Percentiles rank a stretch among this genome's conserved stretches.
phyloP scores from a whole-genome alignment of 176 grass and related monocot species.

The Elymus sibiricus region DNA sequence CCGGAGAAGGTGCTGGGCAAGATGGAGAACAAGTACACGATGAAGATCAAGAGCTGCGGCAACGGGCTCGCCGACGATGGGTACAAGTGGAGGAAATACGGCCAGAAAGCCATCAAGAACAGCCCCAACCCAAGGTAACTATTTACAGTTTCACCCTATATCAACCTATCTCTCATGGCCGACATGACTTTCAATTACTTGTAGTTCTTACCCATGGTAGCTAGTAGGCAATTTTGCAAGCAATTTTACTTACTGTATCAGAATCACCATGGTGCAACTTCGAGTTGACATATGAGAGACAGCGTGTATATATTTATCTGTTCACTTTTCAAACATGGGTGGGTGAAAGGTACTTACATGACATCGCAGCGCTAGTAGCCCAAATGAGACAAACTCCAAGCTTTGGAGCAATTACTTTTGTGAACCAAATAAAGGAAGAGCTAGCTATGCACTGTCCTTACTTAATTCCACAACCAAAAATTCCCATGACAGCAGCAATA shows the following conservation, averaged over 20 bases:
- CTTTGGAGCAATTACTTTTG: background rate
- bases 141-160: too few relatives aligned
- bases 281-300: background rate
- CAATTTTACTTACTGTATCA: background rate
- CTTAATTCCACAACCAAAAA: background rate
- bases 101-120: slow-evolving; percentile 98
- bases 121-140: slow-evolving; percentile 89
- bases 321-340: background rate
- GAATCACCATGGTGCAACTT: background rate
- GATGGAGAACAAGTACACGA: slow-evolving; percentile 89
- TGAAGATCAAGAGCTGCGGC: slow-evolving; percentile 68
- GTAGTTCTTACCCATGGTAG: background rate
- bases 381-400: slow-evolving; percentile 6
- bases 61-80: slow-evolving; percentile 73
- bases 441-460: background rate
- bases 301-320: background rate
- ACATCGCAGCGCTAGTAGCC: background rate
- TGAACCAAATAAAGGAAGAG: slow-evolving; percentile 1
- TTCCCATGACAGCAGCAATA: background rate
- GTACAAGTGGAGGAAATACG: slow-evolving; percentile 98
- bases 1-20: slow-evolving; percentile 70
- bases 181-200: background rate
- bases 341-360: background rate
- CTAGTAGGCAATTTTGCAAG: background rate
- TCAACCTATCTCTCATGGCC: background rate